Evolutionary conservation across 306 rosid species (phyloP), one percentile per base, ranked within the genome.

Genomic region (Cicer chorassanicum): DNA sequence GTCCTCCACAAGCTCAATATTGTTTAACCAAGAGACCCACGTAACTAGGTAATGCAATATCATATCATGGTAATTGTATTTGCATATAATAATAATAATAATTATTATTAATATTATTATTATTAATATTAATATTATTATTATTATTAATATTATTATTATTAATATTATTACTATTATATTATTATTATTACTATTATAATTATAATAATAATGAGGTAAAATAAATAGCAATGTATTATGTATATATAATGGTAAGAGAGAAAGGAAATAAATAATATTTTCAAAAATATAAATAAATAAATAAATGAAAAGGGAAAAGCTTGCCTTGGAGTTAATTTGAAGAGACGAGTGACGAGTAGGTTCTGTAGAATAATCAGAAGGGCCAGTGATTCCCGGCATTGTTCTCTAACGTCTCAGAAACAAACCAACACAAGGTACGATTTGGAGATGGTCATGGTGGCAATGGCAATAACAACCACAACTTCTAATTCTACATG

Each of bases 311-410:
- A 8, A 53, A 50, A 10, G 62, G 4, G 46, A 63, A n/a, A 16
- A 65, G 18, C 41, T 80, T 39, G 62, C 96, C 92, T 89, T 87
- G 83, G 97, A 70, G 74, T 92, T 92, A 75, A 89, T 84, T 40
- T 68, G 74, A 68, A 92, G 92, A 50, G 66, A 84, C 16, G 87
- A 83, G 14, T 89, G 92, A 1, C 92, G 93, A 77, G 90, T 81
- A 19, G 96, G 97, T 51, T 92, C 97, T 14, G 15, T 59, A 2
- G 93, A 88, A 81, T 92, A 92, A 84, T 89, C 88, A 1, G 92
- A 89, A 4, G 97, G 97, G 5, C 85, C 93, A 55, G 7, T 80
- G 10, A 92, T 63, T 34, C 96, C 88, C 2, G 97, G 90, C 97
- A 91, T 91, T 82, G 56, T 19, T 48, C 56, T 34, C 18, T 42